phyloP scores from a whole-genome alignment of 352 stramenopile genomes.

The Phytopythium oedochilum region DNA sequence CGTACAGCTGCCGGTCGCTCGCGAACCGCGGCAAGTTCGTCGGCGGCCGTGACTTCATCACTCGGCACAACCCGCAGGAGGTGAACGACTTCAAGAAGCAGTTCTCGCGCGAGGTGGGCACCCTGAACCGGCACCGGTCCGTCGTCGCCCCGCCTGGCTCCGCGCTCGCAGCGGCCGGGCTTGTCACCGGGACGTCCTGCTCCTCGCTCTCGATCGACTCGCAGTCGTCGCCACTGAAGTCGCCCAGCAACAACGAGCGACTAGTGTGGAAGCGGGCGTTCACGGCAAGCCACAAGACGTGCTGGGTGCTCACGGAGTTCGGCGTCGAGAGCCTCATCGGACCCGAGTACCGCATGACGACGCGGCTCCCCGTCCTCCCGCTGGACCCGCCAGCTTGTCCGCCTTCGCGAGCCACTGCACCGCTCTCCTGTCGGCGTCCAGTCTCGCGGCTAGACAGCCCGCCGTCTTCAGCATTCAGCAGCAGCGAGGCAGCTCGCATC shows the following conservation, averaged over 20 bases:
- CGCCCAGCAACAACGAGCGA: constrained; percentile 11
- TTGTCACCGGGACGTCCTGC: constrained; percentile 14
- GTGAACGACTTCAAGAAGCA: constrained; percentile 74
- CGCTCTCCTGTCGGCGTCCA: constrained; percentile 11
- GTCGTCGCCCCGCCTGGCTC: constrained; percentile 41
- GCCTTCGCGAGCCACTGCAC: neutral
- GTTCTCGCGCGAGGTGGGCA: constrained; percentile 65
- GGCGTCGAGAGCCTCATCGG: constrained; percentile 59
- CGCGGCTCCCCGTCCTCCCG: constrained; percentile 36
- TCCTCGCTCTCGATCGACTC: constrained; percentile 12
- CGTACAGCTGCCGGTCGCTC: constrained; percentile 66
- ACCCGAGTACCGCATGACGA: constrained; percentile 55
- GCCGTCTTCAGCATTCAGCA: constrained; percentile 28
- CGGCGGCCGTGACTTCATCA: constrained; percentile 62
- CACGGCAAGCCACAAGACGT: constrained; percentile 46
- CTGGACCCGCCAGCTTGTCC: constrained; percentile 5
- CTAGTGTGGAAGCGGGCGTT: constrained; percentile 44
- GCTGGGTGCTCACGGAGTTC: constrained; percentile 62
- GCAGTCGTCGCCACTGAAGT: constrained; percentile 14
- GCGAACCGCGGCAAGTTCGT: constrained; percentile 62
- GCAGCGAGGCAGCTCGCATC: constrained; percentile 35
- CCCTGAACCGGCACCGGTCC: constrained; percentile 56
- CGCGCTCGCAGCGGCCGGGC: constrained; percentile 13
- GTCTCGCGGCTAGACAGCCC: constrained; percentile 32
- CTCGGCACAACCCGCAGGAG: constrained; percentile 65